Base-by-base conservation (phyloP, 1,284 basidiomycete species). In the Marasmius fiardii region DNA sequence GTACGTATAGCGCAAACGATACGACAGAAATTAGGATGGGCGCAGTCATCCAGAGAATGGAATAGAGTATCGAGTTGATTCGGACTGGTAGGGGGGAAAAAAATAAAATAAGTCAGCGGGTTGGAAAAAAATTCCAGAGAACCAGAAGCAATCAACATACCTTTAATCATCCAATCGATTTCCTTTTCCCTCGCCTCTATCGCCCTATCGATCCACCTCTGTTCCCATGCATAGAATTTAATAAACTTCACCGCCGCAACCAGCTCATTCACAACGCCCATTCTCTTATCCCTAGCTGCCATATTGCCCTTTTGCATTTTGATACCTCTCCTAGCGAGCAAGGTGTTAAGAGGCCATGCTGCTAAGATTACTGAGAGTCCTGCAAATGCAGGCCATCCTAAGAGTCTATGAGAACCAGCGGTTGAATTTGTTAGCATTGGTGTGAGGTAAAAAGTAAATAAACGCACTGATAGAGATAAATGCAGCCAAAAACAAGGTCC, bases 191-290 rank as follows among this genome's bases (percentile, higher is more conserved):
- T 76, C 6, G 82, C 79, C 24, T 81, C 79, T 63, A 88, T 68
- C 0, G 75, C 76, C 1, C 82, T 75, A 20, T 78, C 67, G 48
- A 90, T 86, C 90, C 89, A 92, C 11, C 79, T 74, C 33, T 84
- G 80, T 63, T 92, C 89, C 90, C 90, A 92, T 4, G 88, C 89
- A 59, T 92, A 92, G 72, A 92, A 90, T 64, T 94, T 94, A 75
- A 94, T 88, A 65, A 93, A 92, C 64, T 90, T 91, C 58, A 86
- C 84, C 3, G 87, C 85, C 33, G 83, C 75, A 53, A 95, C 88
- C 16, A 98, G 76, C 69, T 98, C 95, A 57, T 88, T 95, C 63
- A 97, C 71, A 14, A 93, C 86, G 0, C 78, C 81, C 83, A 97
- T 95, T 1, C 95, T 81, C 65, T 86, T 87, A 66, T 98, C 95